Evolutionary conservation across 129 eudicot genomes (phyloP), one percentile per base, ranked within the genome.

Genomic region (Helianthus tuberosus): DNA sequence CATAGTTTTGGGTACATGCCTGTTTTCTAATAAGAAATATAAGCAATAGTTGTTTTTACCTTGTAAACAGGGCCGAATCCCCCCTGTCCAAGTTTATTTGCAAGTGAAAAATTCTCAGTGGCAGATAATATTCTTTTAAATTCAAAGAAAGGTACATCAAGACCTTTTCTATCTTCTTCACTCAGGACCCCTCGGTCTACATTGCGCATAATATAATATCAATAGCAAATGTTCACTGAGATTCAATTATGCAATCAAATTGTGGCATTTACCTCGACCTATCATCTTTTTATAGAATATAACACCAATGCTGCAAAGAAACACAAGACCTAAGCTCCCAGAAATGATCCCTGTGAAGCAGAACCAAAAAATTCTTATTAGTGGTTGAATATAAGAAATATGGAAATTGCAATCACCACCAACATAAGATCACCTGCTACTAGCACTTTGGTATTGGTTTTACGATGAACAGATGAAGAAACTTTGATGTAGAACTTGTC

Each of bases 11-110:
- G 46, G 46, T 41, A 41, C 9, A 5, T 2, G 8, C 2, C 0
- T 5, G 47, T 75, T 38, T 35, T 38, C 36, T 52, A 66, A 58
- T n/a, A 64, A 79, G 59, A 53, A 57, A 46, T 23, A 14, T 5
- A 38, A 10, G 35, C 10, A 32, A 25, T 23, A 66, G 66, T 71
- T 46, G 64, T 69, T 41, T 13, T 54, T 53, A 84, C 89, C 85
- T 68, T 84, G 79, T 80, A 84, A 64, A 84, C 89, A 48, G 89
- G 82, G 51, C 88, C 88, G 15, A 80, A 75, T 64, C 89, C 89
- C 59, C 89, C 89, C 62, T 82, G 75, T 39, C 86, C 89, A 65
- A 81, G 86, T 60, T 77, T 81, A 20, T 77, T 68, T 81, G 75
- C 81, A 32, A 78, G 71, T 16, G 89, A 74, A 62, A 85, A 85